These are phyloP conservation scores for Candida michaelii DNA, from an alignment of 805 yeast genomes.

Conservation along the genomic window DNA sequence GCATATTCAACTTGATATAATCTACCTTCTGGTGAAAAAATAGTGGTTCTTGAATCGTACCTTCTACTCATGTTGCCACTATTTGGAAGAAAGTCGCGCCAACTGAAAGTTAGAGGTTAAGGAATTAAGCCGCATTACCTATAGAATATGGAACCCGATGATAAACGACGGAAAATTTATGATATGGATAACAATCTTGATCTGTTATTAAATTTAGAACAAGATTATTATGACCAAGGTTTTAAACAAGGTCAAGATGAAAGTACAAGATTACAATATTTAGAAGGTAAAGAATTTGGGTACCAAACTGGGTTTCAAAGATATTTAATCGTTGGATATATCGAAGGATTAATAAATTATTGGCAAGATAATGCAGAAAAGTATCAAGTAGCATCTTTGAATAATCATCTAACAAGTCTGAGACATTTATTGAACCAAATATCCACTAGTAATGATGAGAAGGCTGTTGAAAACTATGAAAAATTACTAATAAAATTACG, in stretches of 20 bases:
- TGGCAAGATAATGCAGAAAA: slow-evolving; percentile 28
- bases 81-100: not conserved
- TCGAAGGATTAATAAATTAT: slow-evolving; percentile 48
- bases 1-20: slow-evolving; percentile 97
- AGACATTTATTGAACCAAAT: slow-evolving; percentile 24
- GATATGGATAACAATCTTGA: slow-evolving; percentile 17
- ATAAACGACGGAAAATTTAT: slow-evolving; percentile 6
- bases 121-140: not conserved
- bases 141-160: slow-evolving; percentile 2
- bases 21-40: slow-evolving; percentile 98
- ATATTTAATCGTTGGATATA: slow-evolving; percentile 67
- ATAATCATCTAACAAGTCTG: slow-evolving; percentile 29
- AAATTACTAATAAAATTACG: slow-evolving; percentile 51
- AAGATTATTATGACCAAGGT: slow-evolving; percentile 64
- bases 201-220: slow-evolving; percentile 59
- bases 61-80: slow-evolving; percentile 72
- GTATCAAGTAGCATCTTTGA: slow-evolving; percentile 19
- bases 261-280: slow-evolving; percentile 56
- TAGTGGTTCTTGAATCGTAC: slow-evolving; percentile 98
- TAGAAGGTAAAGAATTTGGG: slow-evolving; percentile 86
- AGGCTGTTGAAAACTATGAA: slow-evolving; percentile 57
- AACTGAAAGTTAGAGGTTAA: not conserved
- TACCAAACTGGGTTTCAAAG: slow-evolving; percentile 75
- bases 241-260: slow-evolving; percentile 66
- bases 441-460: slow-evolving; percentile 46